These are phyloP conservation scores for Trichoderma brevicompactum DNA, from an alignment of 2,329 filamentous ascomycete species.

Conservation along the genomic window DNA sequence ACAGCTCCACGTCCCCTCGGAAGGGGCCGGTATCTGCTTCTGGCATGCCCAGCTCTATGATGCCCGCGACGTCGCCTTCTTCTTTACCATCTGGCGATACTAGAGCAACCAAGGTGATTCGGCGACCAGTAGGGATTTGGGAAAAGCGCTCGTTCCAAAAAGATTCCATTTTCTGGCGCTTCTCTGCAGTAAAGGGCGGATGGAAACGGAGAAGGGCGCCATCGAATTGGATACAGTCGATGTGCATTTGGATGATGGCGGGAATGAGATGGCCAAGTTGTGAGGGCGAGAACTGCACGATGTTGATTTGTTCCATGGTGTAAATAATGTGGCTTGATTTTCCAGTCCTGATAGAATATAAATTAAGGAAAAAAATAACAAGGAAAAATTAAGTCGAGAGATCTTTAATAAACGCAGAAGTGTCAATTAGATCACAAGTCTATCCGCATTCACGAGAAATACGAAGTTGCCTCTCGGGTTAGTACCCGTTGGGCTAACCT, in stretches of 20 bases:
- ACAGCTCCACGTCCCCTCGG: slow-evolving; percentile 29
- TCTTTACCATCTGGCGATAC: not conserved
- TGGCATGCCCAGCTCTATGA: slow-evolving; percentile 27
- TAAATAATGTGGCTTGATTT: fast-evolving
- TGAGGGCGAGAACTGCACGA: slow-evolving; percentile 4
- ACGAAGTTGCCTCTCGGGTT: not conserved
- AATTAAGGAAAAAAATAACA: not conserved
- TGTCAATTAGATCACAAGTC: not conserved
- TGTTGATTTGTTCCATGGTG: slow-evolving; percentile 13
- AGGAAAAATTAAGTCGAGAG: not conserved
- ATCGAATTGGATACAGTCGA: slow-evolving; percentile 24
- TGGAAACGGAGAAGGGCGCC: slow-evolving; percentile 29
- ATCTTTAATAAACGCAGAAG: not conserved
- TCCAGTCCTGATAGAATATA: too few species aligned
- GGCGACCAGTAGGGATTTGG: slow-evolving; percentile 6
- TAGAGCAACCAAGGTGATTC: slow-evolving; percentile 25
- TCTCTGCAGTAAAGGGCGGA: slow-evolving; percentile 27
- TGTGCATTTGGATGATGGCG: slow-evolving; percentile 26
- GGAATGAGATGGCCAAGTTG: not conserved
- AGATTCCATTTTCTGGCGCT: slow-evolving; percentile 17
- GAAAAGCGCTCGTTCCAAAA: slow-evolving; percentile 28
- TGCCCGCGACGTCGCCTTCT: slow-evolving; percentile 13
- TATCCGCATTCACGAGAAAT: not conserved
- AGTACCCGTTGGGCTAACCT: too few species aligned
- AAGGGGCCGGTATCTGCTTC: slow-evolving; percentile 29